These are phyloP conservation scores for Capsella bursapastoris DNA, from an alignment of 345 rosid genomes.

Conservation along the genomic window DNA sequence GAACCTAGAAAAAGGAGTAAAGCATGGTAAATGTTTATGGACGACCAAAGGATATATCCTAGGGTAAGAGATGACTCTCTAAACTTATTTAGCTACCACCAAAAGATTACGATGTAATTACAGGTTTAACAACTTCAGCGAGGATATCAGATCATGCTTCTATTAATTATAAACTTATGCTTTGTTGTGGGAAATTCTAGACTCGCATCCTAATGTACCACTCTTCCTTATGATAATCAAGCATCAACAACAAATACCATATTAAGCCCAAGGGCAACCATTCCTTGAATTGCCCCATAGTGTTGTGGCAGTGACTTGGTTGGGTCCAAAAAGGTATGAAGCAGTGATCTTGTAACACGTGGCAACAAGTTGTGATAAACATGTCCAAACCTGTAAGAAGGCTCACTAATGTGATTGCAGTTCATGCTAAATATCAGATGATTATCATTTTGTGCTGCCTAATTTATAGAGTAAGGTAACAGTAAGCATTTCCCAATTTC, in stretches of 20 bases:
- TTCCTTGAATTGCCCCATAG: constrained; percentile 90
- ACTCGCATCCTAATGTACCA: constrained; percentile 20
- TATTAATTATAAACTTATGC: neutral
- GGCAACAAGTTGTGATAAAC: constrained; percentile 78
- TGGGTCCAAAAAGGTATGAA: constrained; percentile 89
- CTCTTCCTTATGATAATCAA: constrained; percentile 19
- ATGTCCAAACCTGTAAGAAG: constrained; percentile 76
- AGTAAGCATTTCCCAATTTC: neutral
- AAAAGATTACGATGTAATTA: neutral
- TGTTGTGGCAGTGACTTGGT: constrained; percentile 81
- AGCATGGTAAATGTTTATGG: constrained; percentile 16
- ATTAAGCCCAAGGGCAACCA: constrained; percentile 76
- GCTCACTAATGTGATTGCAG: constrained; percentile 23
- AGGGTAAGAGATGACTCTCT: constrained; percentile 6
- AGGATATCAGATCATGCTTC: constrained; percentile 1
- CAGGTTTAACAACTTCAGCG: neutral
- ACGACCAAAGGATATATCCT: constrained; percentile 5
- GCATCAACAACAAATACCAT: constrained; percentile 59
- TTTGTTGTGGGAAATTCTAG: constrained; percentile 16
- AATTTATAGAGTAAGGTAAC: constrained; percentile 19
- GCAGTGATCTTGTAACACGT: constrained; percentile 80
- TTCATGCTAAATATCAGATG: constrained; percentile 18
- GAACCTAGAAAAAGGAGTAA: constrained; percentile 57
- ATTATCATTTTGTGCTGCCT: neutral
- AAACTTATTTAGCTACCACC: constrained; percentile 16